These are phyloP conservation scores for Geum urbanum DNA, from an alignment of 306 rosid species.

Conservation along the genomic window DNA sequence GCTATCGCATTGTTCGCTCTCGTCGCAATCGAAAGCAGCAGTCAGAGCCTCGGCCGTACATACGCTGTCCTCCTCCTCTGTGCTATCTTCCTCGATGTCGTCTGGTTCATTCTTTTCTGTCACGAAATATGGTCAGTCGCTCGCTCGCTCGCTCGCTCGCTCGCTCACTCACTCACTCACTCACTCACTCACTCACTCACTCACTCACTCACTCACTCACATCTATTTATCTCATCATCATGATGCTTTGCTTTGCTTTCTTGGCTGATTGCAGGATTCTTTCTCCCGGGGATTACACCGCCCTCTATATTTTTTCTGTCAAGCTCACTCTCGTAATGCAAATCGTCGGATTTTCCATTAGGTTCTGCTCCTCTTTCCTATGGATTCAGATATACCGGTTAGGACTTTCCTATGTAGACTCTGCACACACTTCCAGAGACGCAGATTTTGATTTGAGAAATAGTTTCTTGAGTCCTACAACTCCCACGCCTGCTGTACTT, in stretches of 20 bases:
- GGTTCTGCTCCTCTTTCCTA: conserved; percentile 69
- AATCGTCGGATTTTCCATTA: conserved; percentile 59
- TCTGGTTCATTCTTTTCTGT: conserved; percentile 79
- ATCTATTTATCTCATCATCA: too few relatives aligned
- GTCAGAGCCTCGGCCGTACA: conserved; percentile 93
- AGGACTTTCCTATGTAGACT: conserved; percentile 66
- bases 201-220: too few relatives aligned
- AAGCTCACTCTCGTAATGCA: conserved; percentile 82
- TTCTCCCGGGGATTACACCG: conserved; percentile 40
- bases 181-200: too few relatives aligned
- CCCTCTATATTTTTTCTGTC: conserved; percentile 61
- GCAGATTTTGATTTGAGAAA: conserved; percentile 66
- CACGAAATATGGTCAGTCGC: conserved; percentile 63
- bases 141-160: background rate
- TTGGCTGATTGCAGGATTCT: conserved; percentile 52
- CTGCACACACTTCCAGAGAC: conserved; percentile 41
- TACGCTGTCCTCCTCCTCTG: conserved; percentile 84
- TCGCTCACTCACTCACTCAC: background rate
- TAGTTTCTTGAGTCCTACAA: conserved; percentile 79
- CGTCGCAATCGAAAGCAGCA: conserved; percentile 94
- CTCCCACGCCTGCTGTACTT: conserved; percentile 56
- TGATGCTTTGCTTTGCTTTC: too few relatives aligned
- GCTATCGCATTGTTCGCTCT: conserved; percentile 80
- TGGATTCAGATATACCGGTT: conserved; percentile 97
- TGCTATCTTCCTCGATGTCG: conserved; percentile 61